A percentile compares a stretch with the other conserved stretches of the same genome.
phyloP scores from a whole-genome alignment of 73 alveolate genomes.

The Stentor roeselii region DNA sequence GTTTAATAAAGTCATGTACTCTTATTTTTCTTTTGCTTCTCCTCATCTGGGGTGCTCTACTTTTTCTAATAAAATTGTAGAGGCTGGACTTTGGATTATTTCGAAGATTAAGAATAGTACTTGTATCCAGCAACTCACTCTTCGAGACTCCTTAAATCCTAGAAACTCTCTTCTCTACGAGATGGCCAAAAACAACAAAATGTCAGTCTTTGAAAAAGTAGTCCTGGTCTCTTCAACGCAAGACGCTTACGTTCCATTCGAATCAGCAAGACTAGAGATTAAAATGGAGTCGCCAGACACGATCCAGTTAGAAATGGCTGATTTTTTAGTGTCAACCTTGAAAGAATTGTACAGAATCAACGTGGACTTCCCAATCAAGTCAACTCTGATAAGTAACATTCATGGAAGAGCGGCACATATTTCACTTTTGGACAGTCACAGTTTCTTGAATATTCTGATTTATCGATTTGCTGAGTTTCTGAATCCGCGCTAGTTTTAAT shows the following conservation, averaged over 20 bases:
- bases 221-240: slow-evolving; percentile 75
- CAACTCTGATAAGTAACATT: slow-evolving; percentile 66
- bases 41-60: slow-evolving; percentile 81
- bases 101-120: slow-evolving; percentile 67
- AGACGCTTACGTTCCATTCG: slow-evolving; percentile 93
- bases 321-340: not conserved
- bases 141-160: slow-evolving; percentile 68
- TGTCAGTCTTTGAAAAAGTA: slow-evolving; percentile 85
- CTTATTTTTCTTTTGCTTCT: slow-evolving; percentile 68
- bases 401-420: slow-evolving; percentile 97
- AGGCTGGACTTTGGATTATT: slow-evolving; percentile 79
- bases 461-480: slow-evolving; percentile 27
- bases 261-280: slow-evolving; percentile 72
- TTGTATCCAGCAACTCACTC: slow-evolving; percentile 72
- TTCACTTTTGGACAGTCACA: slow-evolving; percentile 80
- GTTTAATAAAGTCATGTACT: slow-evolving; percentile 58
- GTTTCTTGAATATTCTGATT: slow-evolving; percentile 78
- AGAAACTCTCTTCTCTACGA: slow-evolving; percentile 80
- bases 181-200: slow-evolving; percentile 63
- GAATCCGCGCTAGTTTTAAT: not conserved
- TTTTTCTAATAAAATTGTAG: slow-evolving; percentile 63
- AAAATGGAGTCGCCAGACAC: not conserved
- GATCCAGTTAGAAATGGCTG: not conserved
- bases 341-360: not conserved
- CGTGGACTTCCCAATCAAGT: not conserved